Evolutionary conservation across 108 stramenopile genomes (phyloP), one percentile per base, ranked within the genome.

Genomic region (Cyclostephanos tholiformis): DNA sequence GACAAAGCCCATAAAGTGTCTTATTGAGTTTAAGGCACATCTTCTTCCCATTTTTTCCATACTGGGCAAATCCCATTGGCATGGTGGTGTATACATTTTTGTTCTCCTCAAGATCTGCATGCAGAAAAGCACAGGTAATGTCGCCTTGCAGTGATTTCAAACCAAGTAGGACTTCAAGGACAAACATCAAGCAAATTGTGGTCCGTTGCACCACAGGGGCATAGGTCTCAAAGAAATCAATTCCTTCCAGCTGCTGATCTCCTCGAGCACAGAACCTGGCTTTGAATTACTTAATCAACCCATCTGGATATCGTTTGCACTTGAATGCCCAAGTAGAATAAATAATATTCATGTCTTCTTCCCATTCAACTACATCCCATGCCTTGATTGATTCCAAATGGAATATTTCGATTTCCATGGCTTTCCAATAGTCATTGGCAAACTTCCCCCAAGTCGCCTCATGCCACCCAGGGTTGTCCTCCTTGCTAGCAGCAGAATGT

Each of bases 201-300:
- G 29, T 71, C 87, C 87, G 85, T 29, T 57, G 44, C 1, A 88
- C 87, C 0, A 85, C 84, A 23, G 87, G 84, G 8, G 84, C 67
- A 38, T 74, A 84, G 30, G 74, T 79, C 19, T 85, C 75, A 66
- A 71, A 76, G 74, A 65, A 89, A 44, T 89, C 85, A 52, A 86
- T 77, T 2, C 88, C 88, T 38, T 86, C 67, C 0, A 71, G 39
- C 53, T 89, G 88, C 32, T 65, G 52, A 50, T 86, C 82, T 5
- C 88, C 88, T 50, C 88, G 63, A 32, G 68, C 78, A 62, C 88
- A 89, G 39, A 83, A 79, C 26, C 88, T 0, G 0, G 73, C 88
- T 48, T 89, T 89, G 29, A 87, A 55, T 60, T 89, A 86, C 0
- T 75, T 63, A 8, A 89, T 52, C 29, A 27, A 4, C 5, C 74